A percentile compares a stretch with the other conserved stretches of the same genome.
Conservation (phyloP, 441 rosid species). For the Mallotus japonicus region DNA sequence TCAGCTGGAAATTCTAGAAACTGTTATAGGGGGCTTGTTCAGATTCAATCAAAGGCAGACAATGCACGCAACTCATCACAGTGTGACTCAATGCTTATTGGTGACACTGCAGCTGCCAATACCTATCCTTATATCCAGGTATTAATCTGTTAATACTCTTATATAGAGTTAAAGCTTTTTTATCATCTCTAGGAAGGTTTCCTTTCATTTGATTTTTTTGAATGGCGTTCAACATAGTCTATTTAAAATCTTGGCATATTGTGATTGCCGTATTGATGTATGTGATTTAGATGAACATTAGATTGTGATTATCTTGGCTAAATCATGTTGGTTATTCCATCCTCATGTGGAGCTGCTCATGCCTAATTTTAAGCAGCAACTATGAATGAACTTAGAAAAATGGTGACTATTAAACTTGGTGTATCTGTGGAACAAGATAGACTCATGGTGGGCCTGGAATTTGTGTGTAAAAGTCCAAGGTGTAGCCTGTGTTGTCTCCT, state of each 20-base stretch:
- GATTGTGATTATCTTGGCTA: background rate
- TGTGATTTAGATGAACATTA: background rate
- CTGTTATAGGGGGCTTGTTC: constrained; percentile 95
- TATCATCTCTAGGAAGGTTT: background rate
- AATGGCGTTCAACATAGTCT: background rate
- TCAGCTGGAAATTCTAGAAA: constrained; percentile 79
- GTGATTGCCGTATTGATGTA: background rate
- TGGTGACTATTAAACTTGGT: background rate
- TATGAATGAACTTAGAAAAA: too few species aligned
- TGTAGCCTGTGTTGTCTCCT: background rate
- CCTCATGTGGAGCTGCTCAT: background rate
- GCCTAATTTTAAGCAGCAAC: background rate
- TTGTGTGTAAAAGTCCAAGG: background rate
- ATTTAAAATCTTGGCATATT: background rate
- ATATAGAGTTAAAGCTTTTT: background rate
- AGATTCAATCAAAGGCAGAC: constrained; percentile 83
- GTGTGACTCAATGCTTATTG: constrained; percentile 95
- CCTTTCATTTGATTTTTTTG: background rate
- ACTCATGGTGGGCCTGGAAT: background rate
- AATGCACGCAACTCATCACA: constrained; percentile 85
- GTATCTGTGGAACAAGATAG: background rate
- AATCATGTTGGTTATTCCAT: background rate
- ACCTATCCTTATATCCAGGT: constrained; percentile 99
- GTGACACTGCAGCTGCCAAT: constrained; percentile 93
- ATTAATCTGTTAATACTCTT: background rate